These are phyloP conservation scores for Teunomyces kruisii DNA, from an alignment of 805 yeast species.

Conservation along the genomic window DNA sequence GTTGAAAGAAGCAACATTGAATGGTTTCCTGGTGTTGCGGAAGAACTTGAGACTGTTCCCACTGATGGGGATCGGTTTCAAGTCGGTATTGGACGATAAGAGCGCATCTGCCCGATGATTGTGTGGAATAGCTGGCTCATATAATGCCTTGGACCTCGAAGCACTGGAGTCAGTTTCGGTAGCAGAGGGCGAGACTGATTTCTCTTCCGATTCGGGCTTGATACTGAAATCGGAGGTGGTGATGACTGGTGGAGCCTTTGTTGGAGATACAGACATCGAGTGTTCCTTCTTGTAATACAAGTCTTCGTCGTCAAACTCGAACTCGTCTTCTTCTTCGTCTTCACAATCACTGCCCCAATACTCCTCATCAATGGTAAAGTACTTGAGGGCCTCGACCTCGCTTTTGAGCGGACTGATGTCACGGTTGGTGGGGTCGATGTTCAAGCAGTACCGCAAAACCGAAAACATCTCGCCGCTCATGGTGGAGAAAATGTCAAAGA, in stretches of 20 bases:
- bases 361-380: constrained; percentile 79
- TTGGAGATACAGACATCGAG: constrained; percentile 13
- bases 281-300: constrained; percentile 13
- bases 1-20: constrained; percentile 63
- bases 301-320: constrained; percentile 23
- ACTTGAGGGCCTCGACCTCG: constrained; percentile 60
- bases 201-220: neutral
- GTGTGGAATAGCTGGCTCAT: constrained; percentile 24
- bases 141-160: constrained; percentile 4
- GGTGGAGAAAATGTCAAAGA: constrained; percentile 87
- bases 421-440: constrained; percentile 86
- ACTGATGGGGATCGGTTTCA: constrained; percentile 42
- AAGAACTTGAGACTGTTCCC: constrained; percentile 25
- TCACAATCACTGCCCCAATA: constrained; percentile 51
- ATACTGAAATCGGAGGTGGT: constrained; percentile 7
- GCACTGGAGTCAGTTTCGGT: constrained; percentile 9
- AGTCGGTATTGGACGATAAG: constrained; percentile 35
- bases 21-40: constrained; percentile 54
- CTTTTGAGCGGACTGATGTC: constrained; percentile 58
- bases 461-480: constrained; percentile 85
- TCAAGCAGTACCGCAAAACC: constrained; percentile 73
- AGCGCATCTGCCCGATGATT: constrained; percentile 46
- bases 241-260: constrained; percentile 10
- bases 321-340: constrained; percentile 35
- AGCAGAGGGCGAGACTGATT: constrained; percentile 7